Conservation (phyloP, 2,329 filamentous ascomycete species). For the Ceratocystis diversiconidia region DNA sequence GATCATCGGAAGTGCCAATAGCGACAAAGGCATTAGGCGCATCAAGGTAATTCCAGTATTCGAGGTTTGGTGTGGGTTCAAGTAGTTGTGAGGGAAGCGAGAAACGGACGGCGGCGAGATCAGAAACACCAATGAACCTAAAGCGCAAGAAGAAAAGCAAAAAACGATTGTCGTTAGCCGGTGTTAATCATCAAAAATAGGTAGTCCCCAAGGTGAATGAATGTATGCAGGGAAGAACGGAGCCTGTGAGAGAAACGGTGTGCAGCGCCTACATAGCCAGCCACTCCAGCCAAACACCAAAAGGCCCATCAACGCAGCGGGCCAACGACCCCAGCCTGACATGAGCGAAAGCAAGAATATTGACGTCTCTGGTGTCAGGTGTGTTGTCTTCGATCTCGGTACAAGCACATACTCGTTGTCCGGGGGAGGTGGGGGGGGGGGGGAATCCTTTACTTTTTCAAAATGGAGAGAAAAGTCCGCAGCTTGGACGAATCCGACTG, state of each 20-base stretch:
- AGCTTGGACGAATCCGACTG: slow-evolving; percentile 16
- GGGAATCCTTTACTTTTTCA: slow-evolving; percentile 17
- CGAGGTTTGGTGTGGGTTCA: slow-evolving; percentile 90
- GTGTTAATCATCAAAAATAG: not conserved
- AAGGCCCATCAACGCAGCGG: not conserved
- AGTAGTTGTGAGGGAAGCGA: slow-evolving; percentile 89
- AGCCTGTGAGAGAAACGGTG: not conserved
- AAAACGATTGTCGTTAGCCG: not conserved
- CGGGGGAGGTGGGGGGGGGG: too few relatives aligned
- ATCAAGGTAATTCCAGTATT: slow-evolving; percentile 99
- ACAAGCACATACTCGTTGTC: not conserved
- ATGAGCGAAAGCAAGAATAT: not conserved
- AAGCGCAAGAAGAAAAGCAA: not conserved
- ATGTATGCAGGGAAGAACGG: not conserved
- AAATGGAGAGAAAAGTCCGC: slow-evolving; percentile 16
- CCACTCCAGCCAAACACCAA: not conserved
- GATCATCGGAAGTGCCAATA: slow-evolving; percentile 79
- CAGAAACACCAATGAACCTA: slow-evolving; percentile 89
- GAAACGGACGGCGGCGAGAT: slow-evolving; percentile 91
- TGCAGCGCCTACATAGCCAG: not conserved
- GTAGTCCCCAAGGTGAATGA: not conserved
- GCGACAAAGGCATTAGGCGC: slow-evolving; percentile 76
- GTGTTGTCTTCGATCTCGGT: not conserved
- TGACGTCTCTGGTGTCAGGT: not conserved
- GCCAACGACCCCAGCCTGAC: not conserved